Base-by-base conservation (phyloP, 345 rosid species). In the Gossypium mustelinum region DNA sequence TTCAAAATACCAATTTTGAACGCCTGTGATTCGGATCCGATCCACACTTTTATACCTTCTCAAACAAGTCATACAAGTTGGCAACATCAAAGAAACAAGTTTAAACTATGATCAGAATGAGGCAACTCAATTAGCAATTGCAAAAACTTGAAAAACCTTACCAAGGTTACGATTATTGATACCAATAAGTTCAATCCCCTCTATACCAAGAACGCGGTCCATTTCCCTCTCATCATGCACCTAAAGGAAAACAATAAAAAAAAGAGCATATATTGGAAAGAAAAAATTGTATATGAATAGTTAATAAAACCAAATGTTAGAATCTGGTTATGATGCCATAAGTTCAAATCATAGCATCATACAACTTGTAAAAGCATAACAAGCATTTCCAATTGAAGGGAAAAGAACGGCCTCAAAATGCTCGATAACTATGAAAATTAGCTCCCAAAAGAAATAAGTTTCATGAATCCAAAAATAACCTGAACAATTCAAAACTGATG, bases 141-240 rank as follows among this genome's bases (percentile, higher is more conserved):
- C 14, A 5, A 25, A 13, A 77, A 25, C 64, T 44, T 52, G 39
- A 18, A 68, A 51, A 74, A 48, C 68, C 80, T 81, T 93, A 93
- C 99, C 98, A 55, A 95, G 89, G 79, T 85, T 88, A 55, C 98
- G 91, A 80, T 93, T 95, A 77, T 95, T 95, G 78, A 93, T 95
- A 73, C 98, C 99, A 79, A 93, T 84, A 18, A 95, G 91, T 72
- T 93, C 87, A 52, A 95, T 77, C 24, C 97, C 99, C 70, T 93
- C 94, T 73, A 95, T 95, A 78, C 89, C 97, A 80, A 95, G 93
- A 78, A 93, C 93, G 2, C 98, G 96, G 70, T 93, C 97, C 97
- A 95, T 93, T 85, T 95, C 98, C 76, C 83, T 87, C 83, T 91
- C 98, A 65, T 95, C 86, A 2, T 95, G 99, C 76, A 93, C 99